Evolutionary conservation across 2,329 filamentous ascomycete genomes (phyloP), one percentile per base, ranked within the genome.

Genomic region (Lachnellula subtilissima): DNA sequence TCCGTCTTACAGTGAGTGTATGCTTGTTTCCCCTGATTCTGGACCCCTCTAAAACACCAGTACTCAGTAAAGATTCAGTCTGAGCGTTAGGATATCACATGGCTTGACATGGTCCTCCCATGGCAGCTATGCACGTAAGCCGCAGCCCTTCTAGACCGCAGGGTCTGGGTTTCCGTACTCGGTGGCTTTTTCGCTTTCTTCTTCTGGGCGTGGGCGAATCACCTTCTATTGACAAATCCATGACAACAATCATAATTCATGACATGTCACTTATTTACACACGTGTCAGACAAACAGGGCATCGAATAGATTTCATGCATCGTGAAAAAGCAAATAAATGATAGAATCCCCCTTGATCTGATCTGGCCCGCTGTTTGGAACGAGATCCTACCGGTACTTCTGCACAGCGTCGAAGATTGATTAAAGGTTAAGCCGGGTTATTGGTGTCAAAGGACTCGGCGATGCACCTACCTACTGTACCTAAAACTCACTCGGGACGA

Each of bases 291-390:
- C 8, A 32, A 7, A 2, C 2, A 8, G 28, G 28, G 28, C 8
- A 32, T 32, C 28, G 8, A 32, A 32, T 32, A 32, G 28, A 32
- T 32, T 9, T 9, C 28, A 25, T 32, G 28, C 8, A 7, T 32
- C 8, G 7, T 32, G 28, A 32, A 32, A 12, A 32, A 32, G 22
- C 28, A 32, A 12, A 32, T 12, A 32, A 11, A 32, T 32, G 28
- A 32, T 32, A 32, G 3, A 32, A 32, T 32, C 11, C 28, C 11
- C 9, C 9, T 32, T 9, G 9, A 32, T 32, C 28, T 9, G 9
- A 32, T 32, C 28, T 32, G 6, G 48, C 35, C 54, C 54, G 48
- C 47, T 48, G 50, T 51, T 54, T 55, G 52, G 42, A 25, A 50
- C 19, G 28, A 56, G 54, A 59, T 60, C 8, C 28, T 32, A 32